Percentiles rank a stretch among this genome's conserved stretches.
phyloP scores from a whole-genome alignment of 768 basidiomycete genomes.

The Galerina sulciceps region DNA sequence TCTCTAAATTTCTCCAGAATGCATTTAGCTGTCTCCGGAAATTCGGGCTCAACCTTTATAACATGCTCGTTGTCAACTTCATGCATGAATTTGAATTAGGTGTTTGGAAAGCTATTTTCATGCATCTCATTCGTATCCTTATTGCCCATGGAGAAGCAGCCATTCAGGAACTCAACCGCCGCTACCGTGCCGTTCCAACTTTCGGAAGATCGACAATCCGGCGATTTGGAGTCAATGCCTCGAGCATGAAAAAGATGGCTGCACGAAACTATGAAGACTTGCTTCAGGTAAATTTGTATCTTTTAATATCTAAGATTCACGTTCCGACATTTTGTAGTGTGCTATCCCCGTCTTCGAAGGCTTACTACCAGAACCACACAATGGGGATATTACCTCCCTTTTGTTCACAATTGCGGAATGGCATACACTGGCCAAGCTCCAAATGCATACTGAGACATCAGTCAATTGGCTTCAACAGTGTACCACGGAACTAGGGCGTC shows the following conservation, averaged over 20 bases:
- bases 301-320: no score
- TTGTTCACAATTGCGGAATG: no score
- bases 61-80: no score
- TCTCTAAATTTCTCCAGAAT: no score
- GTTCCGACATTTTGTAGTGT: constrained; percentile 2
- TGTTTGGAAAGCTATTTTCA: no score
- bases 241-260: background rate
- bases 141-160: no score
- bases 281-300: constrained; percentile 22
- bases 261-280: constrained; percentile 17
- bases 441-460: constrained; percentile 29
- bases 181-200: background rate
- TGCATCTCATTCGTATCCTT: no score
- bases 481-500: constrained; percentile 25
- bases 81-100: no score
- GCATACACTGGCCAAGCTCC: constrained; percentile 24
- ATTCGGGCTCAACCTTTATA: no score
- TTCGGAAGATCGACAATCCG: constrained; percentile 18
- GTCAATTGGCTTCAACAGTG: constrained; percentile 16
- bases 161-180: no score
- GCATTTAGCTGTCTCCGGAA: no score
- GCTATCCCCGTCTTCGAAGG: background rate
- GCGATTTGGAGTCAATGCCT: background rate
- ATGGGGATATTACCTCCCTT: constrained; percentile 19
- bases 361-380: background rate